Evolutionary conservation across 495 filamentous ascomycete genomes (phyloP), one percentile per base, ranked within the genome.

Genomic region (Aspergillus hancockii): DNA sequence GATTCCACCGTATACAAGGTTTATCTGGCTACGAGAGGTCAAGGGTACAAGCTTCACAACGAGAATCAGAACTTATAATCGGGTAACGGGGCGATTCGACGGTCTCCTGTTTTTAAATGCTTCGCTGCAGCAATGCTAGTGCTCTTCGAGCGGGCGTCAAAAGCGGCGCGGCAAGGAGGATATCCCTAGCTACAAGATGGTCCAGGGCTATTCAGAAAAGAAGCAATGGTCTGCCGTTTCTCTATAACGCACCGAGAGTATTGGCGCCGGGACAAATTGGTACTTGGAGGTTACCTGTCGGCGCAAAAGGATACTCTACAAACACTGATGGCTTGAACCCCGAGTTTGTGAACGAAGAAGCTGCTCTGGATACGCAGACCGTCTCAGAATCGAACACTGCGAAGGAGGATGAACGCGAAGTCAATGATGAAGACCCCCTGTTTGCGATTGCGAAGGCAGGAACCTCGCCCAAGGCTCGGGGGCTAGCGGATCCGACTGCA

Each of bases 71-170:
- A 6, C 43, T 10, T 47, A 47, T 23, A 21, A 47, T 47, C 21
- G 43, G 43, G 21, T 47, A 47, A 22, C 21, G 1, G 13, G 25
- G 38, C 40, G 21, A 46, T 31, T 23, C 8, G 18, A 18, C 40
- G 16, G 19, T 9, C 43, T 43, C 16, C n/a, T 4, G 9, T 22
- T 19, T 25, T 57, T 60, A 64, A 54, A 68, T 69, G 67, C 63
- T 69, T 61, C 63, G 67, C 38, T 60, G 59, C 50, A 59, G 47
- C 55, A 60, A 69, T 69, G 61, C 52, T 32, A 46, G 51, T 51
- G 57, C 63, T 41, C 49, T 69, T 31, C 61, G 57, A 52, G 51
- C 57, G 54, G 55, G 46, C 38, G 51, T 61, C n/a, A 49, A 40
- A 9, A 55, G 23, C 38, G 28, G 50, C 16, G 49, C 53, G 56